Percentiles rank a stretch among this genome's conserved stretches.
phyloP scores from a whole-genome alignment of 2,329 filamentous ascomycete species.

The Cladosporium velox region DNA sequence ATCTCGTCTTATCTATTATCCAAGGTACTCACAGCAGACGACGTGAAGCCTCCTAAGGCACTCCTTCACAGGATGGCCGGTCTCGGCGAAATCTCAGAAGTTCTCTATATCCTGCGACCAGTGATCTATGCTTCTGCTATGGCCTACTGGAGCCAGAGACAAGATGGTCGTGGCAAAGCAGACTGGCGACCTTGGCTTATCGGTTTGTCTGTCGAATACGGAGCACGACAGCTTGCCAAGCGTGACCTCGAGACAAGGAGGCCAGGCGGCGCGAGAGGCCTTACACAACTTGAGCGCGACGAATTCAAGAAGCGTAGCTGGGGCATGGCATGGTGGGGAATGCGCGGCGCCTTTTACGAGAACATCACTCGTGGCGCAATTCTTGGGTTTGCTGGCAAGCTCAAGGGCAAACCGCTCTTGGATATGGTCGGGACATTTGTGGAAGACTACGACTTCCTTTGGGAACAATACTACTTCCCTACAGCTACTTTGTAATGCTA shows the following conservation, averaged over 20 bases:
- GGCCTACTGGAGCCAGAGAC: slow-evolving; percentile 59
- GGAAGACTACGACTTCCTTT: slow-evolving; percentile 96
- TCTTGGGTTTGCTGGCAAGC: slow-evolving; percentile 69
- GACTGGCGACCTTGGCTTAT: slow-evolving; percentile 92
- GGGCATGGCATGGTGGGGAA: slow-evolving; percentile 91
- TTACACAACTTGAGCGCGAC: slow-evolving; percentile 84
- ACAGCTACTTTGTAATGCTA: slow-evolving; percentile 57
- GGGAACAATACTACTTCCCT: slow-evolving; percentile 96
- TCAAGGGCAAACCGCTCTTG: slow-evolving; percentile 73
- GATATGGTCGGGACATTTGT: slow-evolving; percentile 81
- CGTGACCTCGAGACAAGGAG: slow-evolving; percentile 63
- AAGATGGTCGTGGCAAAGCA: slow-evolving; percentile 69
- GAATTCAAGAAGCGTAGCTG: slow-evolving; percentile 86
- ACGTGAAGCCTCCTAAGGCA: slow-evolving; percentile 87
- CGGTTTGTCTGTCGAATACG: slow-evolving; percentile 81
- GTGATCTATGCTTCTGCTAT: slow-evolving; percentile 83
- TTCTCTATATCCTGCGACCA: slow-evolving; percentile 88
- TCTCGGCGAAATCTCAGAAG: slow-evolving; percentile 79
- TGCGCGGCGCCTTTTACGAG: slow-evolving; percentile 97
- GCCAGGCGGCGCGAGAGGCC: slow-evolving; percentile 70
- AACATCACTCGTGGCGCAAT: slow-evolving; percentile 72
- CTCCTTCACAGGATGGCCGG: slow-evolving; percentile 76
- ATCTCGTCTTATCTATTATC: slow-evolving; percentile 85
- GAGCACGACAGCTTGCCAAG: slow-evolving; percentile 80
- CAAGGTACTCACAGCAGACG: slow-evolving; percentile 90